Evolutionary conservation across 805 yeast genomes (phyloP).

Genomic region (Ogataea chonburiensis): DNA sequence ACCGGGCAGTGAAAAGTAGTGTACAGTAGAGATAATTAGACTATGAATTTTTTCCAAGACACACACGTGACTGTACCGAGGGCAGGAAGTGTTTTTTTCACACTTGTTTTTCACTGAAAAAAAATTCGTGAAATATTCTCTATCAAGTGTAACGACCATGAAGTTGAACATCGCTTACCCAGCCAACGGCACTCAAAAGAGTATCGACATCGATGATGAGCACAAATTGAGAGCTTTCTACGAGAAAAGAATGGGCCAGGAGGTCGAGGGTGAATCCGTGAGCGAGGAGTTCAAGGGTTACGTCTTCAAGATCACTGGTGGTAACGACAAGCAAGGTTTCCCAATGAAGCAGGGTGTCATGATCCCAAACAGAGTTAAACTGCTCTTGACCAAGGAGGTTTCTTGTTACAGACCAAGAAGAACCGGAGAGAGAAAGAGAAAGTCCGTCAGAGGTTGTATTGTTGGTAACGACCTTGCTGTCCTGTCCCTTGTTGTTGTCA

Average conservation of each 20-base stretch:
- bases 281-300: slow-evolving; percentile 99
- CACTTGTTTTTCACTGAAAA: slow-evolving; percentile 13
- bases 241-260: slow-evolving; percentile 99
- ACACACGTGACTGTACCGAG: slow-evolving; percentile 7
- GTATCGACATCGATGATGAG: slow-evolving; percentile 97
- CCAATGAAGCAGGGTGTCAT: slow-evolving; percentile 99
- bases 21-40: slow-evolving; percentile 4
- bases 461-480: slow-evolving; percentile 97
- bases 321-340: slow-evolving; percentile 99
- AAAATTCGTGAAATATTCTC: slow-evolving; percentile 16
- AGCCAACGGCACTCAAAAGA: slow-evolving; percentile 99
- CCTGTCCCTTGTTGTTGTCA: slow-evolving; percentile 86
- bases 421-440: slow-evolving; percentile 99
- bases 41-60: neutral
- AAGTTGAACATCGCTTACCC: slow-evolving; percentile 99
- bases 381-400: slow-evolving; percentile 88
- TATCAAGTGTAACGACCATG: slow-evolving; percentile 24
- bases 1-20: slow-evolving; percentile 13
- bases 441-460: slow-evolving; percentile 99
- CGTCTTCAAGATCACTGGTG: slow-evolving; percentile 98
- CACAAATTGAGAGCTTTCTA: slow-evolving; percentile 97
- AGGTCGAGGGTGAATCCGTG: slow-evolving; percentile 97
- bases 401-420: slow-evolving; percentile 99
- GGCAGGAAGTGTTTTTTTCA: slow-evolving; percentile 9
- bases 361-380: slow-evolving; percentile 99